phyloP scores from a whole-genome alignment of 108 stramenopile species.

The Seminavis robusta region DNA sequence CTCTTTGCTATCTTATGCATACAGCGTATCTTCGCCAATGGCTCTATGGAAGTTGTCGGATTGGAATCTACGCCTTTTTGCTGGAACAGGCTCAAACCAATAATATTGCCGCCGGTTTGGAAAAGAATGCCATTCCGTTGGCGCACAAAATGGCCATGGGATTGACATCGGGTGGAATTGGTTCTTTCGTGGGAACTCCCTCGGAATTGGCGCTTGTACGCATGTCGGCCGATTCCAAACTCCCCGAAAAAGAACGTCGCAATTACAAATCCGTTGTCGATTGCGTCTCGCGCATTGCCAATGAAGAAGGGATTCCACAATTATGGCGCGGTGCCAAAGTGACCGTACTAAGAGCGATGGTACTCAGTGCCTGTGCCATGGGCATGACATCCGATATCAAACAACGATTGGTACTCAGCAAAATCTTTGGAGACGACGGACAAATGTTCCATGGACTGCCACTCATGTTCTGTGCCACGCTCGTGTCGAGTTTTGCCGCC shows the following conservation, averaged over 20 bases:
- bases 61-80: slow-evolving; percentile 66
- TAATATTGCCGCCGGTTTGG: slow-evolving; percentile 43
- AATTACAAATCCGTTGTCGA: slow-evolving; percentile 63
- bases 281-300: slow-evolving; percentile 54
- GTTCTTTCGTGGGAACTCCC: slow-evolving; percentile 69
- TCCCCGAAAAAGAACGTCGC: slow-evolving; percentile 46
- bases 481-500: slow-evolving; percentile 55
- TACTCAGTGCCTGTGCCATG: slow-evolving; percentile 56
- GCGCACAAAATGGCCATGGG: slow-evolving; percentile 62
- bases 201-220: slow-evolving; percentile 66
- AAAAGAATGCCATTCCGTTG: slow-evolving; percentile 60
- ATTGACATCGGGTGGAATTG: slow-evolving; percentile 58
- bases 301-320: slow-evolving; percentile 51
- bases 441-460: slow-evolving; percentile 51
- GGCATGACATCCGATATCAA: slow-evolving; percentile 64
- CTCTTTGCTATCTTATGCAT: too few species aligned
- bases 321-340: slow-evolving; percentile 61
- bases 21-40: slow-evolving; percentile 72
- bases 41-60: slow-evolving; percentile 71
- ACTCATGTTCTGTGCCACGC: slow-evolving; percentile 54
- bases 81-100: slow-evolving; percentile 55
- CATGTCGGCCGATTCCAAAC: slow-evolving; percentile 70
- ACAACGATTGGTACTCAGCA: slow-evolving; percentile 35
- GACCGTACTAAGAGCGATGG: slow-evolving; percentile 63
- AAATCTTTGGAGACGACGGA: slow-evolving; percentile 52